Conservation (phyloP, 2,329 filamentous ascomycete species). For the Diaporthe helianthi region DNA sequence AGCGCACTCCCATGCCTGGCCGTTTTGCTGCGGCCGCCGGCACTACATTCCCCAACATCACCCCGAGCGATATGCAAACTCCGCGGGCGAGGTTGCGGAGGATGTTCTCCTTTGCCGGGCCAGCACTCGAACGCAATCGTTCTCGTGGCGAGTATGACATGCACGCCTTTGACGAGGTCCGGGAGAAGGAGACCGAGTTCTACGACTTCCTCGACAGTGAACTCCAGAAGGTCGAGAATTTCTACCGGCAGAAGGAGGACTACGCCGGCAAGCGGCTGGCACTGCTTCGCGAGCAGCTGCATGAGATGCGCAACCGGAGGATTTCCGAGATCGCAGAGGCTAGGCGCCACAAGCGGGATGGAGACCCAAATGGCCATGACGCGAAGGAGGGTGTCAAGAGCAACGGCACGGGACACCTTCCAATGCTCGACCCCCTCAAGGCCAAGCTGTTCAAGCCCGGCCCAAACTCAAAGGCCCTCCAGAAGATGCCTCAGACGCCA, state of each 20-base stretch:
- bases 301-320: constrained; percentile 88
- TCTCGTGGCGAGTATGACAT: constrained; percentile 52
- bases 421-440: constrained; percentile 57
- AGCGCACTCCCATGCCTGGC: constrained; percentile 16
- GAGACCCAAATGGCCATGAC: constrained; percentile 34
- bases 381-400: constrained; percentile 39
- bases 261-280: constrained; percentile 78
- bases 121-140: constrained; percentile 44
- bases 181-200: constrained; percentile 81
- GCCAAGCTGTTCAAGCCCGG: constrained; percentile 62
- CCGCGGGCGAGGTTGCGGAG: constrained; percentile 46
- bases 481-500: constrained; percentile 60
- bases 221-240: constrained; percentile 88
- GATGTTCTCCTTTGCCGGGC: constrained; percentile 48
- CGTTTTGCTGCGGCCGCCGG: constrained; percentile 34
- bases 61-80: constrained; percentile 39
- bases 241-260: constrained; percentile 87
- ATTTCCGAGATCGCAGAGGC: constrained; percentile 70
- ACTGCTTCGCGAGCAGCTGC: constrained; percentile 81
- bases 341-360: constrained; percentile 45
- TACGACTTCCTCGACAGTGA: constrained; percentile 84
- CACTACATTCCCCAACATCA: constrained; percentile 34
- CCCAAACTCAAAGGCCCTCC: constrained; percentile 66
- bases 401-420: constrained; percentile 47
- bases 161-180: constrained; percentile 60